A percentile compares a stretch with the other conserved stretches of the same genome.
Conservation (phyloP, 257 asterid species). For the Euphrasia confusa region DNA sequence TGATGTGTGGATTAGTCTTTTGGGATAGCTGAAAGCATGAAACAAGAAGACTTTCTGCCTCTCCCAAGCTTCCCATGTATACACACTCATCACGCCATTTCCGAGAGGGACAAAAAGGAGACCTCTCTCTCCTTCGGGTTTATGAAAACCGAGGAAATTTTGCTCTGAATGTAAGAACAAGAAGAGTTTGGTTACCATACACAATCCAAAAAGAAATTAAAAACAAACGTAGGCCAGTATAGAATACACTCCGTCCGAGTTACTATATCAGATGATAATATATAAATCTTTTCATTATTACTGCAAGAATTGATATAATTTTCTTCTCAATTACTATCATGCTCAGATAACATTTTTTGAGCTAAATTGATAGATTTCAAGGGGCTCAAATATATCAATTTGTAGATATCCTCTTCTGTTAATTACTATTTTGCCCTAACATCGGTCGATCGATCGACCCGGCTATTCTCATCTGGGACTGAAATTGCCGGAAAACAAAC, state of each 20-base stretch:
- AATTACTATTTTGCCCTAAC: too few species aligned
- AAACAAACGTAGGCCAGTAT: slow-evolving; percentile 11
- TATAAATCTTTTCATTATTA: background rate
- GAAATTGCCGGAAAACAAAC: too few species aligned
- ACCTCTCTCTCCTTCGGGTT: slow-evolving; percentile 18
- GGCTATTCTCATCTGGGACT: too few species aligned
- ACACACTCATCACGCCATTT: background rate
- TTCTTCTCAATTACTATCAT: background rate
- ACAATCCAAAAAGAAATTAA: background rate
- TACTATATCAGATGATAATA: slow-evolving; percentile 22
- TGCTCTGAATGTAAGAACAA: slow-evolving; percentile 19
- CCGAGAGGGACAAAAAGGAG: slow-evolving; percentile 6
- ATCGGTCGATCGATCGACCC: too few species aligned
- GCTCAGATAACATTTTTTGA: too few species aligned
- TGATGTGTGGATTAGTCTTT: background rate
- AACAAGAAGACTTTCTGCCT: background rate
- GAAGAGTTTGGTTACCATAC: slow-evolving; percentile 27
- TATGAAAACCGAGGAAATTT: slow-evolving; percentile 25
- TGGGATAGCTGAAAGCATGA: slow-evolving; percentile 18
- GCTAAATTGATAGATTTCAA: too few species aligned
- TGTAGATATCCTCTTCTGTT: too few species aligned
- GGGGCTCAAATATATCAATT: too few species aligned
- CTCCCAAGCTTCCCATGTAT: background rate
- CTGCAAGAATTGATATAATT: too few species aligned
- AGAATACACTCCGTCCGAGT: slow-evolving; percentile 15